phyloP scores from a whole-genome alignment of 148 eudicot species.

The Persicaria tinctoria region DNA sequence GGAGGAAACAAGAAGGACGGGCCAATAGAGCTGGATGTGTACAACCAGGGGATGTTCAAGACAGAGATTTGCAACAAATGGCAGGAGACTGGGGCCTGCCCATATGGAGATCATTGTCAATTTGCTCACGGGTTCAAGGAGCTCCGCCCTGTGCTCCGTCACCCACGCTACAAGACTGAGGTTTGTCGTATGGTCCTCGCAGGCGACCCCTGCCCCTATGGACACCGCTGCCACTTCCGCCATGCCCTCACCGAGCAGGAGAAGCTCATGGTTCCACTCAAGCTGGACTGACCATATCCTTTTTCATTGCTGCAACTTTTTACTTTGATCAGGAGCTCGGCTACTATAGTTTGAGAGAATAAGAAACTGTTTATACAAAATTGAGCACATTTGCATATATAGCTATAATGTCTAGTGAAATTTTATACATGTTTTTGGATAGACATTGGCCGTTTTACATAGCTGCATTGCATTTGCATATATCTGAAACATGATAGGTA shows the following conservation, averaged over 20 bases:
- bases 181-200: constrained; percentile 74
- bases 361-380: constrained; percentile 4
- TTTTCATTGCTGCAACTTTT: constrained; percentile 8
- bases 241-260: constrained; percentile 61
- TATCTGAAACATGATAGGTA: neutral
- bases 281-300: constrained; percentile 16
- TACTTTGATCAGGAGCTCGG: neutral
- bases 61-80: constrained; percentile 87
- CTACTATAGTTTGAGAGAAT: constrained; percentile 1
- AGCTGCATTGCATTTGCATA: constrained; percentile 4
- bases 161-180: constrained; percentile 83
- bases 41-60: constrained; percentile 65
- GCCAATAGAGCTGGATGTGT: constrained; percentile 54
- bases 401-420: neutral
- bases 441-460: neutral
- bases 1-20: constrained; percentile 45
- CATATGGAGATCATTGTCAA: constrained; percentile 56
- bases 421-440: neutral
- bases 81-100: constrained; percentile 59
- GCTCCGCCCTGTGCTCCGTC: constrained; percentile 69
- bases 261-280: constrained; percentile 34
- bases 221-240: constrained; percentile 85
- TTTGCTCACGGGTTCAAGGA: constrained; percentile 67
- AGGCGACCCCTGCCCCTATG: constrained; percentile 63
- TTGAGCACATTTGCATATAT: neutral